Evolutionary conservation across 768 basidiomycete genomes (phyloP).

Genomic region (Phanerochaete sordida): DNA sequence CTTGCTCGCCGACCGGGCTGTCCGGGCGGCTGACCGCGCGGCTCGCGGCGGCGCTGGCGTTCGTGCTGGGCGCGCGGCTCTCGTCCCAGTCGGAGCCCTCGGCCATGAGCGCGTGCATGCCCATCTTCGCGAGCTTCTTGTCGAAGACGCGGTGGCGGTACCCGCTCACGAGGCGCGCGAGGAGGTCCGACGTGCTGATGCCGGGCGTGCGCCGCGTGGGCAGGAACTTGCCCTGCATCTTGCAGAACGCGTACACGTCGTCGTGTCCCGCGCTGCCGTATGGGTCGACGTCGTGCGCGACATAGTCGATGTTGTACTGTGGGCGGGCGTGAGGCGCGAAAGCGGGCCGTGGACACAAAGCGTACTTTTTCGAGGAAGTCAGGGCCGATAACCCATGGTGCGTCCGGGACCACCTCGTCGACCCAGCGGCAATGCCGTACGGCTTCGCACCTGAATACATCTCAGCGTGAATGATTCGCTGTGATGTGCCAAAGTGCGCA

Average conservation of each 20-base stretch:
- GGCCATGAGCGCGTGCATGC: conserved; percentile 65
- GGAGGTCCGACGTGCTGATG: conserved; percentile 88
- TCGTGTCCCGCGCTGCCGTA: conserved; percentile 76
- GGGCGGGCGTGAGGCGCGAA: neutral
- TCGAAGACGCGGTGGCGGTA: conserved; percentile 88
- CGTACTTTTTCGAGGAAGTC: conserved; percentile 68
- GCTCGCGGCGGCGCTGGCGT: conserved; percentile 2
- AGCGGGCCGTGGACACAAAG: neutral
- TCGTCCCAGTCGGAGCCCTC: conserved; percentile 41
- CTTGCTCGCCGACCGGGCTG: neutral
- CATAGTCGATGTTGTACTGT: conserved; percentile 84
- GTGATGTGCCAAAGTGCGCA: conserved; percentile 25
- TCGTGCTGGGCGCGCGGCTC: conserved; percentile 15
- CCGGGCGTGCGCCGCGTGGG: conserved; percentile 95
- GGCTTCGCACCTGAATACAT: conserved; percentile 62
- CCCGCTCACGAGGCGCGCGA: conserved; percentile 87
- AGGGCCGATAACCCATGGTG: conserved; percentile 86
- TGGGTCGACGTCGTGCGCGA: conserved; percentile 93
- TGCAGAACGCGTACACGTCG: conserved; percentile 83
- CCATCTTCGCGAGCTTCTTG: conserved; percentile 86
- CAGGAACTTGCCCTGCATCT: conserved; percentile 85
- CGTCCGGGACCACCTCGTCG: conserved; percentile 86
- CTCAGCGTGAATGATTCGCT: neutral
- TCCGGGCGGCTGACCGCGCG: conserved; percentile 4
- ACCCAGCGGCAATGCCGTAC: conserved; percentile 98